Evolutionary conservation across 306 rosid genomes (phyloP), one percentile per base, ranked within the genome.

Genomic region (Leucaena leucocephala): DNA sequence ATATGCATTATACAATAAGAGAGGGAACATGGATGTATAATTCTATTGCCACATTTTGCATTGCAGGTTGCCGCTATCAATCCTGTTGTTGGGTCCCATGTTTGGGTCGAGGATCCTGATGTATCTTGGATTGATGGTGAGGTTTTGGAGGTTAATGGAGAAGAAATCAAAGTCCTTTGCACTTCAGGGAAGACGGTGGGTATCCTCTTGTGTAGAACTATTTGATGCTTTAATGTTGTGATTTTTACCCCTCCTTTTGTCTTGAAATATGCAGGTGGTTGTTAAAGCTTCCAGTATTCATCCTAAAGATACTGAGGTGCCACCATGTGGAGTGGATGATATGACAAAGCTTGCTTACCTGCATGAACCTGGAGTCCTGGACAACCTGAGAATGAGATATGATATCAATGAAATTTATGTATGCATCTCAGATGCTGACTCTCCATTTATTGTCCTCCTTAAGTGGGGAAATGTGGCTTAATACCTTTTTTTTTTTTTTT

Each of bases 241-340:
- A n/a, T 82, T 79, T 54, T 76, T 55, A 40, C 49, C 80, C 80
- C 54, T 34, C 52, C 76, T 22, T 42, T 63, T 71, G 36, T 66
- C 82, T 63, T 86, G 82, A 59, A 80, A 83, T 79, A 77, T 77
- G 45, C 87, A 96, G 99, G 93, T 96, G 83, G 87, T 84, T 77
- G 91, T 90, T 82, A 96, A 96, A 89, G 83, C 92, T 68, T 87
- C 92, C 70, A 79, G 68, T 86, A 84, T 93, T 76, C 88, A 91
- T 82, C 97, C 96, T 75, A 96, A 96, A 87, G 99, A 96, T 83
- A 86, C 88, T 0, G 99, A 96, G 87, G 99, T 93, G 62, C 99
- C 99, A 74, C 92, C 98, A 46, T 91, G 99, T 87, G 99, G 99
- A 82, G 98, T 96, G 87, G 99, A 96, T 89, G 99, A 96, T 87